Evolutionary conservation across 179 eudicot genomes (phyloP).

Genomic region (Dionaea muscipula): DNA sequence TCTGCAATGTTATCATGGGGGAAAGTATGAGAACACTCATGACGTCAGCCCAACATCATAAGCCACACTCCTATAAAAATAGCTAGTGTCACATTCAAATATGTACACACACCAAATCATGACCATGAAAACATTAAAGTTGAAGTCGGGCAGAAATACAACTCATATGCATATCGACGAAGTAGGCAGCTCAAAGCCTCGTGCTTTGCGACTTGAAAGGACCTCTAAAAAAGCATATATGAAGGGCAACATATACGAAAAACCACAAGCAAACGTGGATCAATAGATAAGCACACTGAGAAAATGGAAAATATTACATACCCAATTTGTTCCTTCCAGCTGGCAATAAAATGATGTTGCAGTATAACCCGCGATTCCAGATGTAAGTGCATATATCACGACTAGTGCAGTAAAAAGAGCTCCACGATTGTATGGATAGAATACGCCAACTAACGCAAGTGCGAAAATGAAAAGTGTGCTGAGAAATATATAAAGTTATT

Average conservation of each 20-base stretch:
- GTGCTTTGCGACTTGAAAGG: not conserved
- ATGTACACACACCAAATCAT: too few species aligned
- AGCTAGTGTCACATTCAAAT: too few species aligned
- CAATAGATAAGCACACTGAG: not conserved
- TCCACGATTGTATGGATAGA: constrained; percentile 5
- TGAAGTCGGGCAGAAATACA: too few species aligned
- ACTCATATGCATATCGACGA: too few species aligned
- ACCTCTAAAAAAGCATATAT: not conserved
- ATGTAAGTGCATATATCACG: constrained; percentile 3
- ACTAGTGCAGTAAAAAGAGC: constrained; percentile 4
- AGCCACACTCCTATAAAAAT: too few species aligned
- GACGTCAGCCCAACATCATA: too few species aligned
- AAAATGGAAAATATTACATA: not conserved
- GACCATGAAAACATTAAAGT: too few species aligned
- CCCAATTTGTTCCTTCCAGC: constrained; percentile 8
- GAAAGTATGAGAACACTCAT: too few species aligned
- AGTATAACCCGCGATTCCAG: constrained; percentile 2
- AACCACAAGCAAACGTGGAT: not conserved
- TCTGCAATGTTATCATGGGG: too few species aligned
- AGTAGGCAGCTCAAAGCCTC: not conserved
- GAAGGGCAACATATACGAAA: not conserved
- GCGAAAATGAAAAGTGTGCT: constrained; percentile 1
- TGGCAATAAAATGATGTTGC: constrained; percentile 5
- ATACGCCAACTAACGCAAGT: constrained; percentile 2
- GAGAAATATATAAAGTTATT: not conserved